Evolutionary conservation across 352 stramenopile species (phyloP).

Genomic region (Globisporangium barbulae): DNA sequence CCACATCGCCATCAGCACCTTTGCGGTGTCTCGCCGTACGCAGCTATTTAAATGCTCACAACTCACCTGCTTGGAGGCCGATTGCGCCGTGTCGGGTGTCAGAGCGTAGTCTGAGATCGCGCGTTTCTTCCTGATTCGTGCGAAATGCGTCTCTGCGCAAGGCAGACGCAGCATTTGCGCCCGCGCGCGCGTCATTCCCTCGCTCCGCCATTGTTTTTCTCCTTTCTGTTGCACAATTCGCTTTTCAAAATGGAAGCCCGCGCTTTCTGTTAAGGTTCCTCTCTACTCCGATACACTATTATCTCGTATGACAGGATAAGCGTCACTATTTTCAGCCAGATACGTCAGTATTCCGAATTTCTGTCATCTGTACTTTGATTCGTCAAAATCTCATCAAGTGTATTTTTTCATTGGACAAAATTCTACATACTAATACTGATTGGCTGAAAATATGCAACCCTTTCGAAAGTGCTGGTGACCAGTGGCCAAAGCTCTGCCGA

Average conservation of each 20-base stretch:
- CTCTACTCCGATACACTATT: neutral
- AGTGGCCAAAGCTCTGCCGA: neutral
- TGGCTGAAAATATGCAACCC: neutral
- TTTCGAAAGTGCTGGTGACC: neutral
- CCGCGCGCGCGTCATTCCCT: neutral
- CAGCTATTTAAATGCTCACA: neutral
- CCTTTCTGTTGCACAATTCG: neutral
- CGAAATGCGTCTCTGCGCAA: neutral
- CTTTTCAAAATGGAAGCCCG: constrained; percentile 4
- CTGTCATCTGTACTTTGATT: neutral
- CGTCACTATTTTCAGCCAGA: neutral
- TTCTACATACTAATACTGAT: neutral
- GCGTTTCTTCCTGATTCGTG: neutral
- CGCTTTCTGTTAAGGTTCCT: neutral
- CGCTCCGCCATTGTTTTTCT: neutral
- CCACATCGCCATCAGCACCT: neutral
- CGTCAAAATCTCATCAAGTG: neutral
- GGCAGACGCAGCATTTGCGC: neutral
- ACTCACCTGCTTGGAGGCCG: neutral
- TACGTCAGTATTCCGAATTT: neutral
- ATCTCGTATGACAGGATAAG: neutral
- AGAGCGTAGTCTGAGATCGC: neutral
- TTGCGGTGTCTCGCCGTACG: neutral
- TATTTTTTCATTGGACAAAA: neutral
- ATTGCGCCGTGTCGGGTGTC: neutral